phyloP scores from a whole-genome alignment of 2,329 filamentous ascomycete species.

The Phaeoacremonium minimum region DNA sequence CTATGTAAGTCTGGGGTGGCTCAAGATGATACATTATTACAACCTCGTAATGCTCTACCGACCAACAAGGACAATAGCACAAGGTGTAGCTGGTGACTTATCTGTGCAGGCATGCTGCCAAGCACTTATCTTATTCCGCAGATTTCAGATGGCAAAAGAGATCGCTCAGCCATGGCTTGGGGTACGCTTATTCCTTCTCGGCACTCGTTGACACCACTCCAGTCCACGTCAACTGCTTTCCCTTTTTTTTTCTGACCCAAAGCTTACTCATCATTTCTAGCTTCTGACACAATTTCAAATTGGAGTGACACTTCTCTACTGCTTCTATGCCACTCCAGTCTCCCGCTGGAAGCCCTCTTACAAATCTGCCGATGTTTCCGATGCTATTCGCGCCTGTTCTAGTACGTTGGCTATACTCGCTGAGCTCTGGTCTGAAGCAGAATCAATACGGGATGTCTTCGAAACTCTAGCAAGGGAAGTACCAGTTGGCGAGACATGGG shows the following conservation, averaged over 20 bases:
- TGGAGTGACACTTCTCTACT: constrained; percentile 28
- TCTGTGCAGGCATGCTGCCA: constrained; percentile 20
- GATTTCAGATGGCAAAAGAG: constrained; percentile 19
- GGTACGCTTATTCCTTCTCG: constrained; percentile 4
- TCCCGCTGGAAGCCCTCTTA: constrained; percentile 20
- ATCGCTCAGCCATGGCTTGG: constrained; percentile 20
- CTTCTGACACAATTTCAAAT: constrained; percentile 25
- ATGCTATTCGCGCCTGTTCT: constrained; percentile 27
- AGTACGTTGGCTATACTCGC: constrained; percentile 28
- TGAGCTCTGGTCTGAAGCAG: constrained; percentile 27
- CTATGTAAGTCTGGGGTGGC: constrained; percentile 18
- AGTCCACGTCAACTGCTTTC: too few relatives aligned
- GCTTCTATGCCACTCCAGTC: constrained; percentile 27
- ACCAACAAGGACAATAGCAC: constrained; percentile 14
- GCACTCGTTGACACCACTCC: too few relatives aligned
- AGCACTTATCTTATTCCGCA: constrained; percentile 20
- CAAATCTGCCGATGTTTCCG: constrained; percentile 20
- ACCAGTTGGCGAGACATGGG: constrained; percentile 6
- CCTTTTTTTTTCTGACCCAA: too few relatives aligned
- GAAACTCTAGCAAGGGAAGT: constrained; percentile 23
- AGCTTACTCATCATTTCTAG: too few relatives aligned
- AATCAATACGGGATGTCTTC: constrained; percentile 26
- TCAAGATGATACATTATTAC: constrained; percentile 24
- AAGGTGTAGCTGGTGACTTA: constrained; percentile 18
- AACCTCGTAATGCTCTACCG: constrained; percentile 19